phyloP scores from a whole-genome alignment of 2,329 filamentous ascomycete species.

The Botrytis paeoniae region DNA sequence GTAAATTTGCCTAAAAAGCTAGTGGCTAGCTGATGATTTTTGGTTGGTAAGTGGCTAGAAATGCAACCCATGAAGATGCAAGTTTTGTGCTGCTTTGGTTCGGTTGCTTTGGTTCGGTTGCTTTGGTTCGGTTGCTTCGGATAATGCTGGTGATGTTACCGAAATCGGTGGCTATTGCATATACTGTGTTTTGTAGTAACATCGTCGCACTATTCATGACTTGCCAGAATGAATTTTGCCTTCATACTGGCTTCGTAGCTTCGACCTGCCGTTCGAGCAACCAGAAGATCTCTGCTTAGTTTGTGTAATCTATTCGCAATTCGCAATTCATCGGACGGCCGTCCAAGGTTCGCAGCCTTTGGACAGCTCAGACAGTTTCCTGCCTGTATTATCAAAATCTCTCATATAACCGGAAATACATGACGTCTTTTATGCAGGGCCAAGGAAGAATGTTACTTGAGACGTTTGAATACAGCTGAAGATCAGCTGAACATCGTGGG shows the following conservation, averaged over 20 bases:
- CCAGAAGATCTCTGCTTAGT: not conserved
- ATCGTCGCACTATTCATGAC: not conserved
- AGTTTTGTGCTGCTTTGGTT: not conserved
- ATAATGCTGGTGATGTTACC: not conserved
- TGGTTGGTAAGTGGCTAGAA: not conserved
- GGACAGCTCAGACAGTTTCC: not conserved
- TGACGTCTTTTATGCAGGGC: not conserved
- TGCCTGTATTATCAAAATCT: not conserved
- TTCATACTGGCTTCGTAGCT: not conserved
- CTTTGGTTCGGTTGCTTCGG: too few species aligned
- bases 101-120: too few species aligned
- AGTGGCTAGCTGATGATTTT: not conserved
- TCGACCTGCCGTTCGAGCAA: not conserved
- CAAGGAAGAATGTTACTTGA: not conserved
- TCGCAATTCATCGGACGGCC: too few species aligned
- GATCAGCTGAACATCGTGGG: not conserved
- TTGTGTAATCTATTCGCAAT: not conserved
- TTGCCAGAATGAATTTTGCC: not conserved
- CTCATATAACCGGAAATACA: not conserved
- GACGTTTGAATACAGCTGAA: not conserved
- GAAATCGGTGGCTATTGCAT: not conserved
- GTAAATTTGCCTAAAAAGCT: not conserved
- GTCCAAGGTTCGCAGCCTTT: not conserved
- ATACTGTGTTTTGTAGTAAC: not conserved
- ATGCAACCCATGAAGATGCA: not conserved